A percentile compares a stretch with the other conserved stretches of the same genome.
Evolutionary conservation across 2,329 filamentous ascomycete species (phyloP).

Genomic region (Tolypocladium sp.): DNA sequence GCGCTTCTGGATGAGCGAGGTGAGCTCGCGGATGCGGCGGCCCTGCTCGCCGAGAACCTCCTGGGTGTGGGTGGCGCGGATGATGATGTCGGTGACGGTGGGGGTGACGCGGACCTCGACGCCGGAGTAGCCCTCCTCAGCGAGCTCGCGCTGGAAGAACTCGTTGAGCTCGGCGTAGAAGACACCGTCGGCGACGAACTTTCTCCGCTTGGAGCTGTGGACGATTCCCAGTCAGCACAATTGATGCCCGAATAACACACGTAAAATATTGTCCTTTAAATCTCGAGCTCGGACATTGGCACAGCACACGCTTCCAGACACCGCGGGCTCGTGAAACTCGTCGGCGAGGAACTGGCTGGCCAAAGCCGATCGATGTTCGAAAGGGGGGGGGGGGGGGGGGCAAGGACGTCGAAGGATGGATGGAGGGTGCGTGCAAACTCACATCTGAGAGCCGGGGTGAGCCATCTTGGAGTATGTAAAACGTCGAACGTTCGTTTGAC

Average conservation of each 20-base stretch:
- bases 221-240: constrained; percentile 3
- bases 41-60: constrained; percentile 99
- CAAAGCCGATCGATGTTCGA: neutral
- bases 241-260: neutral
- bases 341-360: neutral
- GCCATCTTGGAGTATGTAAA: constrained; percentile 42
- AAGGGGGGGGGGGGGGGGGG: neutral
- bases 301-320: neutral
- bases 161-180: constrained; percentile 99
- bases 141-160: constrained; percentile 99
- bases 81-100: constrained; percentile 99
- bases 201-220: constrained; percentile 78
- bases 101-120: constrained; percentile 99
- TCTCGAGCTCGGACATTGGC: neutral
- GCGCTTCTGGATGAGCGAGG: constrained; percentile 99
- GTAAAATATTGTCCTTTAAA: neutral
- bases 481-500: constrained; percentile 11
- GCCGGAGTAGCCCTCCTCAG: constrained; percentile 99
- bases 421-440: constrained; percentile 24
- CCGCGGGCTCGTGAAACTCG: neutral
- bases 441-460: constrained; percentile 54
- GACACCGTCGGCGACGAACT: constrained; percentile 96
- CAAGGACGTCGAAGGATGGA: neutral
- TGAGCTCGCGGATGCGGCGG: constrained; percentile 99
- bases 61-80: constrained; percentile 99